Conservation (phyloP, 2,329 filamentous ascomycete genomes). For the Calonectria honghensis region DNA sequence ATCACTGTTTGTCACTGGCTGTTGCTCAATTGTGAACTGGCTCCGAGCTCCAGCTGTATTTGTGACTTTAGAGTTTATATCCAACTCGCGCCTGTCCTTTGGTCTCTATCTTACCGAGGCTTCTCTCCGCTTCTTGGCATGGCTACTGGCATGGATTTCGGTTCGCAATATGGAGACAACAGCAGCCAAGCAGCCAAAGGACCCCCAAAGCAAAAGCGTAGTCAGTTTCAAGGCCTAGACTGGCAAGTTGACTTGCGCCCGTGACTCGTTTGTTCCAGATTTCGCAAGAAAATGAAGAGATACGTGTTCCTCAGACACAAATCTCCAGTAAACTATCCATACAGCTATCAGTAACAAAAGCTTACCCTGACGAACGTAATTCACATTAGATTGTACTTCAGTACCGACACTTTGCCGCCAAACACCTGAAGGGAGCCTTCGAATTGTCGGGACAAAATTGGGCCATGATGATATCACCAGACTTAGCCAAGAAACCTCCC, state of each 20-base stretch:
- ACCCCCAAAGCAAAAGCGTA: neutral
- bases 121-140: neutral
- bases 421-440: constrained; percentile 58
- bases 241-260: neutral
- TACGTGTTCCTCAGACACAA: neutral
- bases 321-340: neutral
- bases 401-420: constrained; percentile 47
- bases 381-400: neutral
- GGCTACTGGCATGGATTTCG: neutral
- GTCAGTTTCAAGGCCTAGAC: neutral
- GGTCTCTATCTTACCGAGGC: neutral
- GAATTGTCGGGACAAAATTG: constrained; percentile 54
- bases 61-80: neutral
- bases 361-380: neutral
- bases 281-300: neutral
- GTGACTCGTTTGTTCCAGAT: neutral
- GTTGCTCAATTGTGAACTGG: neutral
- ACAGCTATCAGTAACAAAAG: too few species aligned
- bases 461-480: constrained; percentile 47
- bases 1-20: neutral
- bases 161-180: neutral
- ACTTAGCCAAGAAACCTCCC: neutral
- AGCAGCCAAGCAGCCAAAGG: neutral
- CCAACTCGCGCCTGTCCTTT: neutral
- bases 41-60: neutral